phyloP scores from a whole-genome alignment of 306 rosid species.

The Dalbergia cultrata region DNA sequence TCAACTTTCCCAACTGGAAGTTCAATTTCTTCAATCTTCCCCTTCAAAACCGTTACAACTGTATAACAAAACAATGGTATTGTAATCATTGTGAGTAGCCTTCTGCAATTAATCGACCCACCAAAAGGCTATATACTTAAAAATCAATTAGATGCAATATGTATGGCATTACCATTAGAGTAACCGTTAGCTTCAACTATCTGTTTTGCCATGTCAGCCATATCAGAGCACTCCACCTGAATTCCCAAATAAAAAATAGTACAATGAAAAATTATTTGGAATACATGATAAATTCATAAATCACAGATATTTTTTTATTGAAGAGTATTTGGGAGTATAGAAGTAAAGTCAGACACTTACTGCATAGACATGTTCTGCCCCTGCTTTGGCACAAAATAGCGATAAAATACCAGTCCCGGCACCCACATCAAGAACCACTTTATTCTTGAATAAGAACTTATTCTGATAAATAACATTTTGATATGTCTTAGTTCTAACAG shows the following conservation, averaged over 20 bases:
- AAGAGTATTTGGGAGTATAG: background rate
- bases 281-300: background rate
- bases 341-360: conserved; percentile 49
- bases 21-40: conserved; percentile 94
- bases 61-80: conserved; percentile 39
- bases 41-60: conserved; percentile 95
- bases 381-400: conserved; percentile 95
- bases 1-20: conserved; percentile 95
- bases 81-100: conserved; percentile 39
- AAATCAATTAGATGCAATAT: conserved; percentile 5
- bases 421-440: conserved; percentile 98
- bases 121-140: conserved; percentile 21
- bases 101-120: background rate
- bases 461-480: conserved; percentile 97
- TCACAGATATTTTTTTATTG: background rate
- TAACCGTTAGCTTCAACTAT: conserved; percentile 87
- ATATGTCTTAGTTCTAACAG: conserved; percentile 93
- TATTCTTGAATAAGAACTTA: conserved; percentile 79
- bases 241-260: conserved; percentile 21
- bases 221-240: conserved; percentile 97
- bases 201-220: conserved; percentile 98
- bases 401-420: conserved; percentile 99
- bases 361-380: conserved; percentile 95
- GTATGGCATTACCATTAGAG: conserved; percentile 69
- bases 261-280: conserved; percentile 12